Evolutionary conservation across 257 asterid genomes (phyloP).

Genomic region (Verbena officinalis): DNA sequence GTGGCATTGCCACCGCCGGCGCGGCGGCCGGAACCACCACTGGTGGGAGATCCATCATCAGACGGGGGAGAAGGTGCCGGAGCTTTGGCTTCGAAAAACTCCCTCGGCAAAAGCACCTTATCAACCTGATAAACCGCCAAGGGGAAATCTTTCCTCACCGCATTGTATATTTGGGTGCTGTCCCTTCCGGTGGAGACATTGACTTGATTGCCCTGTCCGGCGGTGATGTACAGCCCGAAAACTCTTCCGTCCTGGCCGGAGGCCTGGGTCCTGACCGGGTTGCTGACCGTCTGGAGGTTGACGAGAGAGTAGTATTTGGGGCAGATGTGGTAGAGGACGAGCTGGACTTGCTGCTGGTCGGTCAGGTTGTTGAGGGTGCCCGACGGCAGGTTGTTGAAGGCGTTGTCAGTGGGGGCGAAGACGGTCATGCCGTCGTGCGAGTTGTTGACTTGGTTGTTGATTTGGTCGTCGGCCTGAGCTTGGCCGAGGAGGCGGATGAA

Average conservation of each 20-base stretch:
- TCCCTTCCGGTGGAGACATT: slow-evolving; percentile 70
- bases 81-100: slow-evolving; percentile 43
- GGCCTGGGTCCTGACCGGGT: slow-evolving; percentile 90
- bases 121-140: slow-evolving; percentile 83
- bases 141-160: slow-evolving; percentile 53
- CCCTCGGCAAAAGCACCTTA: slow-evolving; percentile 59
- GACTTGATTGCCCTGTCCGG: slow-evolving; percentile 51
- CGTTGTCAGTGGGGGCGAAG: slow-evolving; percentile 83
- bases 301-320: slow-evolving; percentile 66
- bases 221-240: slow-evolving; percentile 60
- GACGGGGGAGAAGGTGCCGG: slow-evolving; percentile 53
- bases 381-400: slow-evolving; percentile 74
- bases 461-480: slow-evolving; percentile 62
- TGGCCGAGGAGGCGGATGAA: slow-evolving; percentile 59
- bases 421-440: slow-evolving; percentile 81
- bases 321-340: slow-evolving; percentile 61
- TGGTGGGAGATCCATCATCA: background rate
- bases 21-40: slow-evolving; percentile 20
- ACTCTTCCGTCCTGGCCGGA: slow-evolving; percentile 52
- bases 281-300: slow-evolving; percentile 62
- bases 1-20: slow-evolving; percentile 20
- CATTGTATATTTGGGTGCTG: slow-evolving; percentile 48
- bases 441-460: slow-evolving; percentile 76
- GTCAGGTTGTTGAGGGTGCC: slow-evolving; percentile 74
- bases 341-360: slow-evolving; percentile 67